These are phyloP conservation scores for Phytophthora colocasiae DNA, from an alignment of 352 stramenopile species.

Conservation along the genomic window DNA sequence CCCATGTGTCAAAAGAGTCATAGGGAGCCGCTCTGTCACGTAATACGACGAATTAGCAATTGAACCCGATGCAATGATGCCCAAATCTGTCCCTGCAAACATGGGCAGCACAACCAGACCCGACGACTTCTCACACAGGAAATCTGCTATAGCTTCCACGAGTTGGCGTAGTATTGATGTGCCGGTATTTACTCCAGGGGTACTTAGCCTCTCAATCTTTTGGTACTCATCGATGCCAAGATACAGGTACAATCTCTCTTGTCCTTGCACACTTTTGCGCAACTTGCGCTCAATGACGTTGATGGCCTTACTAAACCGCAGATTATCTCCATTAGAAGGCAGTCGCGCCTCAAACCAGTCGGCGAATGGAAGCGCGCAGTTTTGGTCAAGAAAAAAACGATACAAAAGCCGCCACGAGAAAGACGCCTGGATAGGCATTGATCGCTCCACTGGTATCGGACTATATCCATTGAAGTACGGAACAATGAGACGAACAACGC, in stretches of 20 bases:
- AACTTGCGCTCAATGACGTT: too few relatives aligned
- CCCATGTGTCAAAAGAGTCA: slow-evolving; percentile 36
- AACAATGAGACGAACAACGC: slow-evolving; percentile 8
- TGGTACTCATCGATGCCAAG: slow-evolving; percentile 46
- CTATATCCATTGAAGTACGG: too few relatives aligned
- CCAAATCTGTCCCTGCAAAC: slow-evolving; percentile 23
- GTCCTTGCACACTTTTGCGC: background rate
- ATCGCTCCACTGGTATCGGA: too few relatives aligned
- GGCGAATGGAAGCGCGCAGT: too few relatives aligned
- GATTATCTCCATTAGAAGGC: too few relatives aligned
- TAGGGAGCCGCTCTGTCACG: slow-evolving; percentile 28
- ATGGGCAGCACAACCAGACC: slow-evolving; percentile 17
- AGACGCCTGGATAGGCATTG: too few relatives aligned
- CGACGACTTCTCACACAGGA: slow-evolving; percentile 1
- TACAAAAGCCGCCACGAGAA: too few relatives aligned
- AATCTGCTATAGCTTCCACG: slow-evolving; percentile 1
- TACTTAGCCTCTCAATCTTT: slow-evolving; percentile 32
- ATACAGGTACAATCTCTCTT: slow-evolving; percentile 36
- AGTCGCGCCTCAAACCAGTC: too few relatives aligned
- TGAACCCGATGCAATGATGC: slow-evolving; percentile 25
- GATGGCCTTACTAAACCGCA: too few relatives aligned
- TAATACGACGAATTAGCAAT: slow-evolving; percentile 38
- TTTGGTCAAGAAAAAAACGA: too few relatives aligned
- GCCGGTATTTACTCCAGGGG: background rate
- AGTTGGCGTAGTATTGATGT: slow-evolving; percentile 19